Base-by-base conservation (phyloP, 139 green algal genomes). In the Protoeuglena noctilucae region DNA sequence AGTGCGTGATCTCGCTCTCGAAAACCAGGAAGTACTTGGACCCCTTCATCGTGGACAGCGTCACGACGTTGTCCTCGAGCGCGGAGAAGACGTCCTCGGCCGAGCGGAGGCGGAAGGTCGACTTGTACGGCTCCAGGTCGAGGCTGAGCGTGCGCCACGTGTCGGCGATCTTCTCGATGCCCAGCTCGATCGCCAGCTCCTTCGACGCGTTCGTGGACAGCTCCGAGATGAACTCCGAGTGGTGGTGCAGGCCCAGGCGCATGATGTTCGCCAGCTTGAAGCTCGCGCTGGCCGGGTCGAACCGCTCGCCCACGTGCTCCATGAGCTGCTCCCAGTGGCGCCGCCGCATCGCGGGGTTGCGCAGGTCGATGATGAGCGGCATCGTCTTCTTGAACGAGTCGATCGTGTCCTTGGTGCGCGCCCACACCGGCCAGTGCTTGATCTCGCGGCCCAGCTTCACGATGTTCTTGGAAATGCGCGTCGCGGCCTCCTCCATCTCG, bases 311-410 rank as follows among this genome's bases (percentile, higher is more conserved):
- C 39, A 84, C 63, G 26, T 54, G 50, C 27, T 80, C 73, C 78
- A 84, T 83, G 40, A 94, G 72, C 30, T 76, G 52, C 45, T 80
- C 61, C 84, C 84, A 93, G 58, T 93, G 84, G 2, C 84, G 71
- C 21, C 67, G 48, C 2, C 84, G 70, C 76, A 93, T 84, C 27
- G 79, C 80, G 2, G 70, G 70, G 72, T 87, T 93, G 18, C 82
- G 66, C 65, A 93, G 65, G 68, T 93, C 80, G 9, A 76, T 83
- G 63, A 93, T 83, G 48, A 93, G 74, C 3, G 81, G 84, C 84
- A 91, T 84, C 18, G 82, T 93, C 52, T 66, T 67, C 73, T 91
- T 90, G 80, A 93, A 93, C n/a, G 77, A 63, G 31, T 90, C 84
- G 21, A 90, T 65, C 6, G 57, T 79, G 24, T 87, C 79, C 54